Evolutionary conservation across 768 basidiomycete genomes (phyloP), one percentile per base, ranked within the genome.

Genomic region (Hypholoma sublateritium): DNA sequence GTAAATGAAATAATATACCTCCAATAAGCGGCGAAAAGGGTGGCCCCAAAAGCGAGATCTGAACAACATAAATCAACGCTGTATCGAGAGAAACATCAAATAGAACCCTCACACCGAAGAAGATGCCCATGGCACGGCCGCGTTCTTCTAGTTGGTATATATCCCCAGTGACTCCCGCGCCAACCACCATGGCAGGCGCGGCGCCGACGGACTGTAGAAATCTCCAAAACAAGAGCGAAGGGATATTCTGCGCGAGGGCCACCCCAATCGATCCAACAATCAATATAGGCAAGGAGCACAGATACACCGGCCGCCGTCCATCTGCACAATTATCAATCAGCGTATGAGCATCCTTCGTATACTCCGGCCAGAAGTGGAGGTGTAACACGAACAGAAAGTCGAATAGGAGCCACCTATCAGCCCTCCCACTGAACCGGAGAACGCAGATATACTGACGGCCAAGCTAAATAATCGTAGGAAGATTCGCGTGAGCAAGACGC

Each of bases 131-230:
- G 0, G 82, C 84, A 3, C 77, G 72, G 2, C 76, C 84, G 24
- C 86, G 72, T 59, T 88, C 82, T 53, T 88, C 88, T 2, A 87
- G 64, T 49, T 69, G 78, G 67, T 87, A 88, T 2, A 89, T 85
- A 62, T 89, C 87, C 0, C 83, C 84, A 24, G 88, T 83, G 5
- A 83, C 79, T 1, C 80, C 87, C 0, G 78, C 77, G 14, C 79
- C 89, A 51, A 81, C 76, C n/a, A 79, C 81, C 66, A 76, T 64
- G 2, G 77, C 83, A 11, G 80, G 80, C 6, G 85, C 80, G 5
- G 83, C 75, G 16, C 89, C 89, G 41, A 87, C 74, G 0, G 84
- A 84, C 65, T 91, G 89, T 0, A 89, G 60, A 41, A 86, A 79
- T 6, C 90, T 76, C 73, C 83, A 87, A 16, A 80, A 70, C 61